Base-by-base conservation (phyloP, 805 yeast genomes). In the Ogataea corticis region DNA sequence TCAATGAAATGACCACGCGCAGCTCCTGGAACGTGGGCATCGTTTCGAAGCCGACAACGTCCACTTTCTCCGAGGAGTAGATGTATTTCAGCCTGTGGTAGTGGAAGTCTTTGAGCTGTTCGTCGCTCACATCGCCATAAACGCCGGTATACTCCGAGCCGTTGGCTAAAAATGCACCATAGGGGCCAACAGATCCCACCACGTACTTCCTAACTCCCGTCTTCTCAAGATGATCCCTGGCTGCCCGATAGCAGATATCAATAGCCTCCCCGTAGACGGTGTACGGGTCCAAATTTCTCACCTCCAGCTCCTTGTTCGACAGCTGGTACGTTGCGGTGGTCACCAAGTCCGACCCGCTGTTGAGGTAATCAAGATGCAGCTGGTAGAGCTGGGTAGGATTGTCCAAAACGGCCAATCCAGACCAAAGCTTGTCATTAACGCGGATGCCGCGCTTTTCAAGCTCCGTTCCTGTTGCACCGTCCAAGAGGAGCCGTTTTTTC, bases 61-160 rank as follows among this genome's bases (percentile, higher is more conserved):
- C 89, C 7, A 82, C 73, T 3, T 71, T 62, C 0, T 69, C 65
- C 21, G 71, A 61, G 3, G 62, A 53, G 7, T 67, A 48, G 29
- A 77, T 65, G 29, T 66, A 72, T 7, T 65, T 51, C 9, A 78
- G 62, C 46, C 80, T 63, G 7, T 73, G 75, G 4, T 52, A 40
- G 59, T 85, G 88, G 66, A 83, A 85, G 15, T 66, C 63, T 7
- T 56, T 59, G 43, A 86, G 55, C 36, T 68, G 69, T 13, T 65
- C 66, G 9, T 61, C 59, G 2, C 66, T 58, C 7, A 62, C 67
- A 19, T 61, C 68, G 10, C 71, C 73, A 59, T 85, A 86, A 41
- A 80, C 72, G 1, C 95, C 95, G 3, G 83, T 79, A 55, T 83
- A 87, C 56, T 87, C 96, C 0, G 84, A 72, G 0, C 90, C 89